Evolutionary conservation across 2,329 filamentous ascomycete genomes (phyloP).

Genomic region (Ophiostoma himal-ulmi): DNA sequence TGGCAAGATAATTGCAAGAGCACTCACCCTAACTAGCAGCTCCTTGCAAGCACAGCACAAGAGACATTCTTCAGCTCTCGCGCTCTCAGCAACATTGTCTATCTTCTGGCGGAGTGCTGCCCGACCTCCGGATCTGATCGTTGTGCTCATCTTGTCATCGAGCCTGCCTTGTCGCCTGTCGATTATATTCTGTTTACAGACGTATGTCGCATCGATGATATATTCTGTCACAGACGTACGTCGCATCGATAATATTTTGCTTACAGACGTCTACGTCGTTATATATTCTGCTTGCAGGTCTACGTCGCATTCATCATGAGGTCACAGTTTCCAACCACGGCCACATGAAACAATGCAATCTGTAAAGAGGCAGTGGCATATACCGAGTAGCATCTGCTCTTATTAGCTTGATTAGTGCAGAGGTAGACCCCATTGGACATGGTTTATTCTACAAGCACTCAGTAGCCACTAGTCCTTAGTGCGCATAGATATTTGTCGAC

Average conservation of each 20-base stretch:
- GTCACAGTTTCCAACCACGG: constrained; percentile 11
- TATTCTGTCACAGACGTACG: background rate
- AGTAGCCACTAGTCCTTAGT: background rate
- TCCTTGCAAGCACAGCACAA: too few species aligned
- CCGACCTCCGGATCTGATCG: background rate
- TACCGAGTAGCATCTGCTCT: background rate
- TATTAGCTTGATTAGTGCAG: background rate
- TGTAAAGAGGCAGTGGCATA: constrained; percentile 6
- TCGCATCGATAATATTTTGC: too few species aligned
- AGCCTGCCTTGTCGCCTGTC: too few species aligned
- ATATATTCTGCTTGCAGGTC: background rate
- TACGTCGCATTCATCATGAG: background rate
- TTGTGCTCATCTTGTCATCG: background rate
- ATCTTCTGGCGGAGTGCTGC: background rate
- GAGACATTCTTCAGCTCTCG: background rate
- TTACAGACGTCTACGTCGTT: background rate
- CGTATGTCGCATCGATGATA: too few species aligned
- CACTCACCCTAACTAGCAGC: too few species aligned
- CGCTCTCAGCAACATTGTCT: too few species aligned
- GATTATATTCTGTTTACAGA: background rate
- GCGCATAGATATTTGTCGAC: background rate
- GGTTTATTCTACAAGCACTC: background rate
- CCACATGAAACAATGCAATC: constrained; percentile 10
- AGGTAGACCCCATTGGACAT: background rate
- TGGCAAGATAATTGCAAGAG: background rate